A percentile compares a stretch with the other conserved stretches of the same genome.
These are phyloP conservation scores for Stygiomarasmius scandens DNA, from an alignment of 1,284 basidiomycete species.

Conservation along the genomic window DNA sequence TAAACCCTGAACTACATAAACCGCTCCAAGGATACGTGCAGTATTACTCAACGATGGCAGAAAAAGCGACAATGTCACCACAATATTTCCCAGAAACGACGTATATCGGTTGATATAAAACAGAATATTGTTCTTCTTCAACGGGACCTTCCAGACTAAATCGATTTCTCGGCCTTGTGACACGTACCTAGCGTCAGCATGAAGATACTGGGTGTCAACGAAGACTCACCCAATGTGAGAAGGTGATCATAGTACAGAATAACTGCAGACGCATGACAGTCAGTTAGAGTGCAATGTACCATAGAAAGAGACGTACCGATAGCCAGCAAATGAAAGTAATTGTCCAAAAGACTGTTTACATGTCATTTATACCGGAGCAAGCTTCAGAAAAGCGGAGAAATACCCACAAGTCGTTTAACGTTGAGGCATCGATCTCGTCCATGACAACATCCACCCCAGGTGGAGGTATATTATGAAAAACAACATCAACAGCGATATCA, in stretches of 20 bases:
- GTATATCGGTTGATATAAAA: slow-evolving; percentile 23
- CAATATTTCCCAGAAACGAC: slow-evolving; percentile 19
- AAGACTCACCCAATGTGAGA: slow-evolving; percentile 17
- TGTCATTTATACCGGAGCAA: too few relatives aligned
- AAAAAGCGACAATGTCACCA: slow-evolving; percentile 15
- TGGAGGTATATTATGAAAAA: too few relatives aligned
- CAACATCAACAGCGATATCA: too few relatives aligned
- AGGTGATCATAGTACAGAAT: slow-evolving; percentile 23
- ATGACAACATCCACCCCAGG: not conserved
- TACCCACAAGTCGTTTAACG: not conserved
- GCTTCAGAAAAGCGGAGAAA: not conserved
- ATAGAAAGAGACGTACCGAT: slow-evolving; percentile 1
- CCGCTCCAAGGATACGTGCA: not conserved
- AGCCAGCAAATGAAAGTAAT: slow-evolving; percentile 13
- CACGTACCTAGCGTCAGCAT: not conserved
- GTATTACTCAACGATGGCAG: slow-evolving; percentile 2
- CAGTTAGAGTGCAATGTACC: not conserved
- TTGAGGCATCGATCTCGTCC: not conserved
- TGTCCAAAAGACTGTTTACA: slow-evolving; percentile 4
- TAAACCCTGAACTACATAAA: too few relatives aligned
- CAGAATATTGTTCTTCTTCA: slow-evolving; percentile 15
- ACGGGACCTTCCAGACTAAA: slow-evolving; percentile 16
- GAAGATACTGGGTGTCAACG: not conserved
- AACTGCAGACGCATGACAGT: too few relatives aligned
- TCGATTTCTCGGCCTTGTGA: slow-evolving; percentile 16